Conservation (phyloP, 2,329 filamentous ascomycete species). For the Parafenestella ontariensis region DNA sequence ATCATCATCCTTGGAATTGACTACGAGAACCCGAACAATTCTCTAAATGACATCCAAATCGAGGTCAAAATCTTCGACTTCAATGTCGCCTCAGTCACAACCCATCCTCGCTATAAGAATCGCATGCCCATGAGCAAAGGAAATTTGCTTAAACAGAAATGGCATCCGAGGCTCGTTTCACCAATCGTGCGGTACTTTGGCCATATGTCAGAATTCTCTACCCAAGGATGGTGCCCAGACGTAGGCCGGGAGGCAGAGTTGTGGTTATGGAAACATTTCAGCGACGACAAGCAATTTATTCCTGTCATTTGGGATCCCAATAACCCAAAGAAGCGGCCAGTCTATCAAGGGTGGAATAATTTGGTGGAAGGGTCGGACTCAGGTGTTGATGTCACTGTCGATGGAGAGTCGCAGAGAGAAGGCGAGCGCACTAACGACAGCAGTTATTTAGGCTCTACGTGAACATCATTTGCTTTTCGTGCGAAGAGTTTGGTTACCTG, state of each 20-base stretch:
- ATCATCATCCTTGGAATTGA: conserved; percentile 6
- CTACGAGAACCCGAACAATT: neutral
- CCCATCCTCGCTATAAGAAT: neutral
- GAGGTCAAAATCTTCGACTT: conserved; percentile 9
- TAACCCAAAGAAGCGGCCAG: neutral
- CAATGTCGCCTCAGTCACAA: neutral
- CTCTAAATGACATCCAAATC: neutral
- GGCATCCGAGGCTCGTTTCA: neutral
- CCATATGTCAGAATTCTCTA: neutral
- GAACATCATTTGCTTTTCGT: neutral
- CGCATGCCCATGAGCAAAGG: neutral
- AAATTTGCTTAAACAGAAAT: neutral
- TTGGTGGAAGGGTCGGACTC: neutral
- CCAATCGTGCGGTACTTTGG: neutral
- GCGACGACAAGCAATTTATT: conserved; percentile 3
- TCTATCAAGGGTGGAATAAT: neutral
- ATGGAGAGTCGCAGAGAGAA: neutral
- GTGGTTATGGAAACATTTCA: conserved; percentile 8
- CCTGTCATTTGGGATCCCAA: conserved; percentile 4
- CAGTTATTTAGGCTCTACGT: neutral
- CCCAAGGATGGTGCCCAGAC: neutral
- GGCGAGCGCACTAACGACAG: neutral
- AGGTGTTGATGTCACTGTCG: neutral
- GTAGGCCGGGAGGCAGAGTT: neutral
- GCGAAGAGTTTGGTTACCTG: neutral